Conservation (phyloP, 345 rosid genomes). For the Salix exigua region DNA sequence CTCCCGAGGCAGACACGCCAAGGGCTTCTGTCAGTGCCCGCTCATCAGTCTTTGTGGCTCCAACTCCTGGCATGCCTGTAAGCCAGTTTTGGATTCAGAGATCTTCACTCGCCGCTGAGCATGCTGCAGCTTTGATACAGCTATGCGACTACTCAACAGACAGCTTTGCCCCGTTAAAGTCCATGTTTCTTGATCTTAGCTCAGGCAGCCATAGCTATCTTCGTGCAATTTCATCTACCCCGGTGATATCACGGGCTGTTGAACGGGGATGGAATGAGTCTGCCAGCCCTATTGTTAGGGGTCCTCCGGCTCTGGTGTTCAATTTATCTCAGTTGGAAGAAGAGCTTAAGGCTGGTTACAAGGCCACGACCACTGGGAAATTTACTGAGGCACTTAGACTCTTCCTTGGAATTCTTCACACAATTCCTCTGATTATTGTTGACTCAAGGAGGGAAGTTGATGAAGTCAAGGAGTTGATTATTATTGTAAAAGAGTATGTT, state of each 20-base stretch:
- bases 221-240: slow-evolving; percentile 73
- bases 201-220: slow-evolving; percentile 76
- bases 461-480: slow-evolving; percentile 79
- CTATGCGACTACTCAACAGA: slow-evolving; percentile 82
- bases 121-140: slow-evolving; percentile 89
- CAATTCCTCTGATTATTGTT: slow-evolving; percentile 84
- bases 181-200: slow-evolving; percentile 71
- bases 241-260: slow-evolving; percentile 72
- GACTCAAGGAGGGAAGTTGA: slow-evolving; percentile 97
- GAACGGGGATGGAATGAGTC: slow-evolving; percentile 84
- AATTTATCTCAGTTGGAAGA: slow-evolving; percentile 84
- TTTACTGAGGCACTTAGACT: slow-evolving; percentile 70
- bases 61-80: slow-evolving; percentile 82
- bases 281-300: slow-evolving; percentile 74
- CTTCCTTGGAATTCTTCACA: slow-evolving; percentile 75
- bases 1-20: slow-evolving; percentile 81
- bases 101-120: slow-evolving; percentile 91
- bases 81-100: slow-evolving; percentile 85
- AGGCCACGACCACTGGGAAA: slow-evolving; percentile 79
- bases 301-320: slow-evolving; percentile 76
- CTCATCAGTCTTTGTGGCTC: slow-evolving; percentile 71
- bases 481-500: slow-evolving; percentile 81
- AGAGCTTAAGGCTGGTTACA: slow-evolving; percentile 86
- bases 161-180: slow-evolving; percentile 75
- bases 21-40: slow-evolving; percentile 52